Percentiles rank a stretch among this genome's conserved stretches.
Conservation (phyloP, 345 rosid species). For the Gossypium rotundifolium region DNA sequence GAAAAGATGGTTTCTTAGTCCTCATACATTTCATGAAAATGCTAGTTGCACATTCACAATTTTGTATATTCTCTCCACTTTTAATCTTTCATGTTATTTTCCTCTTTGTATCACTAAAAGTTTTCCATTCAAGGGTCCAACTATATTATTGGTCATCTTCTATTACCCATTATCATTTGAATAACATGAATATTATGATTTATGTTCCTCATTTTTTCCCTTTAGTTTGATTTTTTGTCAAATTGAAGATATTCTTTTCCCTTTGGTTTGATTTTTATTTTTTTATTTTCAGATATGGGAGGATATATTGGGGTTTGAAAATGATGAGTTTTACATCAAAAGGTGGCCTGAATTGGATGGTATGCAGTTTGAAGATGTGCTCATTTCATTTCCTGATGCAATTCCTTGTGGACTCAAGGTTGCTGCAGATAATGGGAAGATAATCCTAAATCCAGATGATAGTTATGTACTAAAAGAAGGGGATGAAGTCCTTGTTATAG, state of each 20-base stretch:
- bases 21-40: too few species aligned
- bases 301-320: slow-evolving; percentile 89
- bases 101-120: background rate
- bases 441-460: slow-evolving; percentile 75
- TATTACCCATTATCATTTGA: background rate
- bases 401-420: slow-evolving; percentile 87
- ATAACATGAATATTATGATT: background rate
- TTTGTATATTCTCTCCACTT: too few species aligned
- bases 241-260: background rate
- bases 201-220: background rate
- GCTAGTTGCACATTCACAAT: too few species aligned
- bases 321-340: slow-evolving; percentile 82
- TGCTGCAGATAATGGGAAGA: slow-evolving; percentile 68
- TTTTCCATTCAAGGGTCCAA: too few species aligned
- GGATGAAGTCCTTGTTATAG: slow-evolving; percentile 91
- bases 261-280: background rate
- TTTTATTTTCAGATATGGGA: slow-evolving; percentile 72
- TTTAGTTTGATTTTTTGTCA: background rate
- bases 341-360: slow-evolving; percentile 87
- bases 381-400: slow-evolving; percentile 80
- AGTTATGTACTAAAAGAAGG: slow-evolving; percentile 60
- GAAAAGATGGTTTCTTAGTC: too few species aligned
- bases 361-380: slow-evolving; percentile 59
- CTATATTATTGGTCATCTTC: background rate
- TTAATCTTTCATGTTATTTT: background rate